A percentile compares a stretch with the other conserved stretches of the same genome.
phyloP scores from a whole-genome alignment of 2,329 filamentous ascomycete genomes.

The Aureobasidium zeae region DNA sequence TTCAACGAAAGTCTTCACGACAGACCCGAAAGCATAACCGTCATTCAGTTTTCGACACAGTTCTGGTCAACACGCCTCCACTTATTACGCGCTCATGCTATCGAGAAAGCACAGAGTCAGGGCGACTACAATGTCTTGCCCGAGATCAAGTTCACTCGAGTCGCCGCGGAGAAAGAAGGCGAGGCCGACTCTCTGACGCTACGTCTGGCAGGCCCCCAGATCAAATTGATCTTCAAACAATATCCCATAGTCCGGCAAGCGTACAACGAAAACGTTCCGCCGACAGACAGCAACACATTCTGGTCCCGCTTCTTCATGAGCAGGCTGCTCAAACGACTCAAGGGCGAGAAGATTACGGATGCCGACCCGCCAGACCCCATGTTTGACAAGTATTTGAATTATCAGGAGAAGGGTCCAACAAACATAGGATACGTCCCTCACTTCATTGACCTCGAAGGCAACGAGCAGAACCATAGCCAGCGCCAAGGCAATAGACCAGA shows the following conservation, averaged over 20 bases:
- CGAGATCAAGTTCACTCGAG: constrained; percentile 55
- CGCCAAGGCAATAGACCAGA: constrained; percentile 81
- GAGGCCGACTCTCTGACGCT: constrained; percentile 63
- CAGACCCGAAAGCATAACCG: constrained; percentile 75
- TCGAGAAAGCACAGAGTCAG: constrained; percentile 75
- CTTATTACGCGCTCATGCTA: constrained; percentile 78
- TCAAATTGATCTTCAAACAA: constrained; percentile 85
- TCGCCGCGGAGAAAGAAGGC: constrained; percentile 39
- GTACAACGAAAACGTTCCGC: constrained; percentile 88
- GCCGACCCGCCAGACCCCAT: constrained; percentile 66
- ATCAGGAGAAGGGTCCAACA: constrained; percentile 45
- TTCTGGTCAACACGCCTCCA: constrained; percentile 91
- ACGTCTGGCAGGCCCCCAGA: constrained; percentile 82
- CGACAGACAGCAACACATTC: constrained; percentile 61
- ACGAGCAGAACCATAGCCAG: constrained; percentile 89
- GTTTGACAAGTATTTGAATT: constrained; percentile 76
- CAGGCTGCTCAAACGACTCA: constrained; percentile 78
- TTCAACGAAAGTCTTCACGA: constrained; percentile 77
- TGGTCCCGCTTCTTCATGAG: constrained; percentile 94
- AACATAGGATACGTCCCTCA: constrained; percentile 64
- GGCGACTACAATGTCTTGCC: constrained; percentile 92
- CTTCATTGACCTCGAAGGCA: constrained; percentile 85
- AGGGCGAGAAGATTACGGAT: constrained; percentile 77
- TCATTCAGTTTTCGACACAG: constrained; percentile 74
- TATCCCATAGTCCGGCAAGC: constrained; percentile 83